phyloP scores from a whole-genome alignment of 2,329 filamentous ascomycete species.

The Calonectria leucothoes region DNA sequence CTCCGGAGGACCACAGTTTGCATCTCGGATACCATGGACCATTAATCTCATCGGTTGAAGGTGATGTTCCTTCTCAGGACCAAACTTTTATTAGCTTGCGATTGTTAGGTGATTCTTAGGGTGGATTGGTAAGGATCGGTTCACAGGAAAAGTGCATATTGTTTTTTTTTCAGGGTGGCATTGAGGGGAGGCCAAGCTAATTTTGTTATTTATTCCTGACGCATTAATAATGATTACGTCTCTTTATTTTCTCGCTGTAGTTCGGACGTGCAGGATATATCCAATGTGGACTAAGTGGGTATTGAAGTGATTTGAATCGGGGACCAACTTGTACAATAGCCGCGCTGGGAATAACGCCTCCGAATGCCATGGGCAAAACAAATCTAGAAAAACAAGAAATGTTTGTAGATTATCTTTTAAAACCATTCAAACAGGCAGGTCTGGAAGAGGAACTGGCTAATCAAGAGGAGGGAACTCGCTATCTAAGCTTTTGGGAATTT shows the following conservation, averaged over 20 bases:
- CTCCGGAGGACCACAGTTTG: conserved; percentile 32
- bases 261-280: background rate
- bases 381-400: conserved; percentile 7
- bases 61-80: conserved; percentile 23
- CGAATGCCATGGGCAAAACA: conserved; percentile 25
- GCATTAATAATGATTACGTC: conserved; percentile 37
- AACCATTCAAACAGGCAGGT: background rate
- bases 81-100: conserved; percentile 35
- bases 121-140: conserved; percentile 27
- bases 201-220: conserved; percentile 33
- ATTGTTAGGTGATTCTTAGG: conserved; percentile 32
- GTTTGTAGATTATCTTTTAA: background rate
- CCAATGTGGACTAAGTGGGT: background rate
- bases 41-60: conserved; percentile 26
- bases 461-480: conserved; percentile 49
- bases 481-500: conserved; percentile 45
- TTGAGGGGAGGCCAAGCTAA: background rate
- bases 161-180: conserved; percentile 34
- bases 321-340: background rate
- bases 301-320: background rate
- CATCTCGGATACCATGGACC: conserved; percentile 38
- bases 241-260: conserved; percentile 25
- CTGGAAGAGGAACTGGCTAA: conserved; percentile 21
- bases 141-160: conserved; percentile 39
- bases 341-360: background rate